Evolutionary conservation across 305 asterid species (phyloP).

Genomic region (Fraxinus paxiana): DNA sequence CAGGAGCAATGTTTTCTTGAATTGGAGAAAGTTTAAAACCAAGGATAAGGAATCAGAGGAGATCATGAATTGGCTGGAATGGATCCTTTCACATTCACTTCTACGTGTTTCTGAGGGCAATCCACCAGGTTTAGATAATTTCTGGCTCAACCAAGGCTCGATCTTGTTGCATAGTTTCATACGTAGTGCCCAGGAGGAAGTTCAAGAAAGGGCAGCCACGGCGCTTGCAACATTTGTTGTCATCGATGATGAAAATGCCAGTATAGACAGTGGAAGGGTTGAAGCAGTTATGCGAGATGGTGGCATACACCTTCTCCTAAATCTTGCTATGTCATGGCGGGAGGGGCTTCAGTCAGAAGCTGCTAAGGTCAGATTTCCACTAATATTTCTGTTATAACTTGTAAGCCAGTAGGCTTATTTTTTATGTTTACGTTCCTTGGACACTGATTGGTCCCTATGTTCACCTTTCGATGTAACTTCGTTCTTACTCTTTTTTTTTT

Average conservation of each 20-base stretch:
- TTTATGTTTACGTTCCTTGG: neutral
- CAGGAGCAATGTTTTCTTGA: conserved; percentile 49
- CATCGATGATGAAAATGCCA: conserved; percentile 79
- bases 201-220: conserved; percentile 91
- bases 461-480: neutral
- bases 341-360: conserved; percentile 96
- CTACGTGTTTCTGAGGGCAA: conserved; percentile 84
- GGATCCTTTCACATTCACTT: conserved; percentile 75
- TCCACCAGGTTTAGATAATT: conserved; percentile 68
- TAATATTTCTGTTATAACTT: conserved; percentile 8
- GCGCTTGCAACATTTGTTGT: conserved; percentile 86
- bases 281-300: conserved; percentile 78
- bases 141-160: conserved; percentile 88
- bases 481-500: neutral
- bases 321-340: conserved; percentile 75
- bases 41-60: conserved; percentile 51
- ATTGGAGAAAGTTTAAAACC: conserved; percentile 42
- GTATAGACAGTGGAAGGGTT: conserved; percentile 71
- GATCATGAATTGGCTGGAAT: conserved; percentile 77
- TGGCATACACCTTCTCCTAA: conserved; percentile 67
- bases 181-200: conserved; percentile 83
- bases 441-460: conserved; percentile 8
- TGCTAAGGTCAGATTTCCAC: conserved; percentile 55
- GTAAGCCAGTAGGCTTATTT: neutral
- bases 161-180: conserved; percentile 62